Percentiles rank a stretch among this genome's conserved stretches.
Conservation (phyloP, 1,284 basidiomycete species). For the Irpex sp. region DNA sequence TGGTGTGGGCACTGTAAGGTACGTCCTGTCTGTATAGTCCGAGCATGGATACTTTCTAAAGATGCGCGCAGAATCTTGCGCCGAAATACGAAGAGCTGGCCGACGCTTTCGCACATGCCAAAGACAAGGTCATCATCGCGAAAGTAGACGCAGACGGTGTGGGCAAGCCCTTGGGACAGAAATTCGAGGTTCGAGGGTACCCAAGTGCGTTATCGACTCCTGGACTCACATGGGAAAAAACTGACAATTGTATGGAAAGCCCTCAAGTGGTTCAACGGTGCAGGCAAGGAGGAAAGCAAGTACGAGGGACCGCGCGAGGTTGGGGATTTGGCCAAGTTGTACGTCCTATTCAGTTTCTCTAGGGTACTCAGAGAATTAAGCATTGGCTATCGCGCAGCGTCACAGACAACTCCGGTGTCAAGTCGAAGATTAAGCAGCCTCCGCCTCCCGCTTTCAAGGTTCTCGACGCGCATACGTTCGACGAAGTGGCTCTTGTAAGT, state of each 20-base stretch:
- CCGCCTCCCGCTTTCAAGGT: slow-evolving; percentile 72
- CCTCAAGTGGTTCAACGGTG: slow-evolving; percentile 84
- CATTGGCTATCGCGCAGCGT: slow-evolving; percentile 45
- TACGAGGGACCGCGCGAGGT: slow-evolving; percentile 84
- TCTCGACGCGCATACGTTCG: slow-evolving; percentile 72
- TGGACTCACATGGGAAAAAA: neutral
- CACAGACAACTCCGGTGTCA: slow-evolving; percentile 72
- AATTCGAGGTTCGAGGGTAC: slow-evolving; percentile 81
- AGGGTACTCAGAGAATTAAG: slow-evolving; percentile 1
- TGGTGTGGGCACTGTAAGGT: slow-evolving; percentile 90
- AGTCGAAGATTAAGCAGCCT: slow-evolving; percentile 83
- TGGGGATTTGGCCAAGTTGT: slow-evolving; percentile 76
- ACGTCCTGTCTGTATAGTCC: slow-evolving; percentile 12
- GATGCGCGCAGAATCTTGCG: slow-evolving; percentile 64
- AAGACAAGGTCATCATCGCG: slow-evolving; percentile 85
- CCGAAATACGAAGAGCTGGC: slow-evolving; percentile 88
- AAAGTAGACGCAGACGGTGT: slow-evolving; percentile 92
- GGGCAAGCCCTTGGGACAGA: slow-evolving; percentile 68
- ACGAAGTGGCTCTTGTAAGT: slow-evolving; percentile 68
- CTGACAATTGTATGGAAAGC: slow-evolving; percentile 43
- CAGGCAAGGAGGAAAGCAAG: slow-evolving; percentile 60
- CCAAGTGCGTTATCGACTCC: slow-evolving; percentile 61
- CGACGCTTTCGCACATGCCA: slow-evolving; percentile 75
- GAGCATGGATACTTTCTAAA: neutral
- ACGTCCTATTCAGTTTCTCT: slow-evolving; percentile 26